Base-by-base conservation (phyloP, 2,329 filamentous ascomycete species). In the Chrysosporium keratinophilum region DNA sequence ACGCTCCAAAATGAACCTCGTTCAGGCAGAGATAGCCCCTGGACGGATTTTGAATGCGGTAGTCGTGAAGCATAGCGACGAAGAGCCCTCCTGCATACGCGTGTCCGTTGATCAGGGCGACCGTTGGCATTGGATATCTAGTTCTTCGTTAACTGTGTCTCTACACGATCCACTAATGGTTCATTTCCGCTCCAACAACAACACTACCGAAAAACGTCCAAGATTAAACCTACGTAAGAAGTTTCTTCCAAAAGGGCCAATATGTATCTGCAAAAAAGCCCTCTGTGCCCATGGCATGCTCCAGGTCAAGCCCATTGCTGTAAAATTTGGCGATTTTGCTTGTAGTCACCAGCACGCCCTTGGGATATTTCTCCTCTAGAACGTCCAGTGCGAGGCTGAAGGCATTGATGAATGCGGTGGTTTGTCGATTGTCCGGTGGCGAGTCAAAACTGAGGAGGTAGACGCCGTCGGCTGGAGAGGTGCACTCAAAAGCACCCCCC, bases 1-100 rank as follows among this genome's bases (percentile, higher is more conserved):
- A 80, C 1, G 84, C 83, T 50, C 87, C 87, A 57, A 93, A 85
- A 60, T 89, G 82, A 12, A 93, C 75, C 71, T 93, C 87, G 68
- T 91, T 91, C 60, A 93, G 72, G 69, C 87, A 91, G 39, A 87
- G 68, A 69, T 81, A 90, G n/a, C 87, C 88, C 17, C 78, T 75
- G 1, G 75, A 64, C 0, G 83, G 78, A 64, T 85, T 85, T 73
- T 87, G 85, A 60, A 93, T 76, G 28, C 88, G 80, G 72, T 93
- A 93, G 71, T 91, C 87, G 69, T 90, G 86, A 70, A 85, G 81
- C 79, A 88, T 87, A 55, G 85, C 80, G 9, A 85, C 74, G 83
- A 93, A 90, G 57, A 90, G 74, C n/a, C 85, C 87, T 44, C 81
- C 87, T 5, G 87, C 88, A 67, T 89, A 93, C 52, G 83, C 81